Conservation (phyloP, 2,329 filamentous ascomycete species). For the Alternaria ethzedia region DNA sequence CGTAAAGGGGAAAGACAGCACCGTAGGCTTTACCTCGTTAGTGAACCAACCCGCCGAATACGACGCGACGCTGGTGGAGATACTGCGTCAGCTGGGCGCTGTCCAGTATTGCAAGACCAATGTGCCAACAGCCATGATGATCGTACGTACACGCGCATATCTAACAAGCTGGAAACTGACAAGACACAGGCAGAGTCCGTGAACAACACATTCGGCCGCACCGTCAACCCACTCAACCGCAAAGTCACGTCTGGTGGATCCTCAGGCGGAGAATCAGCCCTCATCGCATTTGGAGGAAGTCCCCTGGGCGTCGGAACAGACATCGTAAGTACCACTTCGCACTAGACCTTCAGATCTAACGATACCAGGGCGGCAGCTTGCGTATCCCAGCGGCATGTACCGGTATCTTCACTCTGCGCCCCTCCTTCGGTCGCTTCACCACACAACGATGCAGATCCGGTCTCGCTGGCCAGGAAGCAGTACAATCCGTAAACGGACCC, state of each 20-base stretch:
- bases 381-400: conserved; percentile 64
- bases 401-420: conserved; percentile 63
- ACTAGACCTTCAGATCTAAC: conserved; percentile 4
- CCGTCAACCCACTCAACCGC: conserved; percentile 67
- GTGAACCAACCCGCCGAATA: conserved; percentile 64
- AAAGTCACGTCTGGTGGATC: conserved; percentile 68
- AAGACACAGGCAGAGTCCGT: conserved; percentile 61
- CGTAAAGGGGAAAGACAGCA: conserved; percentile 64
- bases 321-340: conserved; percentile 52
- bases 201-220: conserved; percentile 70
- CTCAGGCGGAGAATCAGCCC: conserved; percentile 70
- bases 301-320: conserved; percentile 69
- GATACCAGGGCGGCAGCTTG: conserved; percentile 56
- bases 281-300: conserved; percentile 66
- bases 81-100: conserved; percentile 66
- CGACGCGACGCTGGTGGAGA: conserved; percentile 64
- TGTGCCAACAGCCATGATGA: conserved; percentile 73
- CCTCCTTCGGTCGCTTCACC: conserved; percentile 66
- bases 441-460: conserved; percentile 62
- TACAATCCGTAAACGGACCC: conserved; percentile 69
- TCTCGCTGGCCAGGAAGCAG: conserved; percentile 69
- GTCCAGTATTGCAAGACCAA: conserved; percentile 75
- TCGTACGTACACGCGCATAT: conserved; percentile 39
- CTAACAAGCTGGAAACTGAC: conserved; percentile 3
- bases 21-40: conserved; percentile 68